Evolutionary conservation across 2,329 filamentous ascomycete genomes (phyloP).

Genomic region (Exophiala alcalophila): DNA sequence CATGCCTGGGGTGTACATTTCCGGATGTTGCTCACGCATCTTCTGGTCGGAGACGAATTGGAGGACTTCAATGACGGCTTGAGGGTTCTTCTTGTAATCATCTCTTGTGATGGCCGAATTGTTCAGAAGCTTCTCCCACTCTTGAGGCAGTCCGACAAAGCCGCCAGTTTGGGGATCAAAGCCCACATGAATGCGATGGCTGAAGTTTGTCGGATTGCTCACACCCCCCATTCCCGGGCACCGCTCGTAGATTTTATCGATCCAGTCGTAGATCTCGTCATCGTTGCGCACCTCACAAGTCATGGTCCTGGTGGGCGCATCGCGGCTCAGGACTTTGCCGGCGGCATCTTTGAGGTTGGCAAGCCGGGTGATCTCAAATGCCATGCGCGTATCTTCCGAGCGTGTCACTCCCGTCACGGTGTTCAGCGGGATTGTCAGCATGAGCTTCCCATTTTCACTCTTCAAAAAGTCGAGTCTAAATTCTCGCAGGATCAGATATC

Average conservation of each 20-base stretch:
- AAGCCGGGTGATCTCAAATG: constrained; percentile 85
- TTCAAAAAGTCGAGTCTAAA: constrained; percentile 94
- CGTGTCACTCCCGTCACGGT: constrained; percentile 88
- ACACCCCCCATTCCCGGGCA: constrained; percentile 98
- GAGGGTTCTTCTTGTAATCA: constrained; percentile 95
- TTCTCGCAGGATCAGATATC: constrained; percentile 87
- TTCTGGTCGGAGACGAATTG: constrained; percentile 69
- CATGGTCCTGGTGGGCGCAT: constrained; percentile 76
- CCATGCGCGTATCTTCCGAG: constrained; percentile 85
- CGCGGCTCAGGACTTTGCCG: constrained; percentile 67
- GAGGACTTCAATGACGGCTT: constrained; percentile 67
- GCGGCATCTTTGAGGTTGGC: constrained; percentile 59
- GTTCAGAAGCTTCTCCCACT: constrained; percentile 96
- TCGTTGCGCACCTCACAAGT: constrained; percentile 93
- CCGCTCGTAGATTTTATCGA: constrained; percentile 94
- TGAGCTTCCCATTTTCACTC: constrained; percentile 79
- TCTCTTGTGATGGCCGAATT: constrained; percentile 97
- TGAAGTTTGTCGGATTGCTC: constrained; percentile 97
- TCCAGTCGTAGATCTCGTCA: constrained; percentile 98
- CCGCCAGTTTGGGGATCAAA: constrained; percentile 94
- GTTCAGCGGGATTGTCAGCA: constrained; percentile 78
- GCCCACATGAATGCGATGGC: constrained; percentile 92
- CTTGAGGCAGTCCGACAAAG: constrained; percentile 88
- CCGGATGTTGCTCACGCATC: constrained; percentile 61
- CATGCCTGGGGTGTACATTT: constrained; percentile 57